Evolutionary conservation across 768 basidiomycete species (phyloP).

Genomic region (Lepiota brunneoincarnata): DNA sequence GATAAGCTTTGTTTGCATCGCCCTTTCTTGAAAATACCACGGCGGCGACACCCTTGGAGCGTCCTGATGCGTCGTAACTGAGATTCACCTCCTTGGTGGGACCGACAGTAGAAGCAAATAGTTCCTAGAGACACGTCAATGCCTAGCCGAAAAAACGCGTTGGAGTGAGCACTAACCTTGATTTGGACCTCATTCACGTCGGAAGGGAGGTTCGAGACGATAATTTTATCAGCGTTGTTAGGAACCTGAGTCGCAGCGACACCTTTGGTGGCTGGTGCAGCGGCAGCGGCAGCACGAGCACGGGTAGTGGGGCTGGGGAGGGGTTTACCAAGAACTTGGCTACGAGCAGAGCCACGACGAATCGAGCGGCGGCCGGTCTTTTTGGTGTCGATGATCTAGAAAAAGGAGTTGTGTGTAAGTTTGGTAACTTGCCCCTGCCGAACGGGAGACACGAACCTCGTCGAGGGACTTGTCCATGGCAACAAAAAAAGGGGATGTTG

Average conservation of each 20-base stretch:
- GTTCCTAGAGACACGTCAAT: constrained; percentile 56
- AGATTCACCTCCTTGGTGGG: constrained; percentile 81
- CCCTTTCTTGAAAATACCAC: constrained; percentile 85
- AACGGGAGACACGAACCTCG: constrained; percentile 49
- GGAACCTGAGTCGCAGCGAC: constrained; percentile 36
- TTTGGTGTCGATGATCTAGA: constrained; percentile 66
- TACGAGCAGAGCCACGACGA: constrained; percentile 45
- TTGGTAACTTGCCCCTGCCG: constrained; percentile 20
- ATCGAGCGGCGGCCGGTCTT: constrained; percentile 47
- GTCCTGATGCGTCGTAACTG: constrained; percentile 79
- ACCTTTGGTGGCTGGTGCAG: constrained; percentile 39
- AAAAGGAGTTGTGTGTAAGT: constrained; percentile 18
- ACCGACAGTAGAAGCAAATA: constrained; percentile 90
- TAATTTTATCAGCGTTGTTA: constrained; percentile 76
- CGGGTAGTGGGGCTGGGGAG: constrained; percentile 46
- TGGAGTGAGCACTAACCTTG: constrained; percentile 56
- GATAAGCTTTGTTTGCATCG: constrained; percentile 88
- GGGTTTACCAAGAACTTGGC: constrained; percentile 59
- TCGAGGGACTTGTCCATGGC: constrained; percentile 84
- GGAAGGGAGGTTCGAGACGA: constrained; percentile 88
- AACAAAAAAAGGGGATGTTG: constrained; percentile 5
- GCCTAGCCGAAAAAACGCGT: neutral
- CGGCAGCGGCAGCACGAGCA: constrained; percentile 34
- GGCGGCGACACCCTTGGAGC: constrained; percentile 88
- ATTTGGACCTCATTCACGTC: constrained; percentile 95